Evolutionary conservation across 2,329 filamentous ascomycete species (phyloP), one percentile per base, ranked within the genome.

Genomic region (Fusarium buharicum): DNA sequence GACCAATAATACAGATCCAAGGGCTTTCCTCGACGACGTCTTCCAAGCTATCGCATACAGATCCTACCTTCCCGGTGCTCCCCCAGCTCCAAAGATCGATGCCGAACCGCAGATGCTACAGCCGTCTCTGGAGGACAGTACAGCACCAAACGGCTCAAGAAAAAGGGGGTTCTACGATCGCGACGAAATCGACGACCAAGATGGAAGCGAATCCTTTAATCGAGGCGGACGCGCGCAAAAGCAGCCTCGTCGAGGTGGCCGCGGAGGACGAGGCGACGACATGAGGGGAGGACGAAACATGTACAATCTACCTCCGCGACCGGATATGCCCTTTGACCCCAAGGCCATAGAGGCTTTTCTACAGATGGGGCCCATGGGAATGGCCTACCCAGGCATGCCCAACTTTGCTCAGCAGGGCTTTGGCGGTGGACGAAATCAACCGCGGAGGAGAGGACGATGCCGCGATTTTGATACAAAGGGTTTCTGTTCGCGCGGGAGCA

Each of bases 401-500:
- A 76, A 78, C 54, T 67, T 79, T 73, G 62, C 76, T 66, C 67
- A 62, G 22, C 64, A 62, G 12, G 68, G 74, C 17, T 62, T 67
- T 22, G 59, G 56, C 14, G 66, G 64, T n/a, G 57, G 50, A 12
- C 64, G 52, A 49, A 63, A 30, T 54, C 69, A 72, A 36, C 71
- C 70, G 34, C 77, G 76, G 53, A 77, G 74, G 44, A 79, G 76
- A 61, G 75, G 80, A 53, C 81, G 85, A 55, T 93, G 90, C 70
- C 81, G 84, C 54, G 88, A 92, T 72, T 92, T 90, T 67, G 89
- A 92, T 55, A 84, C 78, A 1, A 90, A 90, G 66, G 91, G 91
- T 0, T 91, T 84, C 68, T 93, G 91, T 70, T 82, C 86, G 6
- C 79, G 86, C 34, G 89, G 90, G 4, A 85, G 81, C 66, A 83